Base-by-base conservation (phyloP, 257 asterid species). In the Rehmannia glutinosa region DNA sequence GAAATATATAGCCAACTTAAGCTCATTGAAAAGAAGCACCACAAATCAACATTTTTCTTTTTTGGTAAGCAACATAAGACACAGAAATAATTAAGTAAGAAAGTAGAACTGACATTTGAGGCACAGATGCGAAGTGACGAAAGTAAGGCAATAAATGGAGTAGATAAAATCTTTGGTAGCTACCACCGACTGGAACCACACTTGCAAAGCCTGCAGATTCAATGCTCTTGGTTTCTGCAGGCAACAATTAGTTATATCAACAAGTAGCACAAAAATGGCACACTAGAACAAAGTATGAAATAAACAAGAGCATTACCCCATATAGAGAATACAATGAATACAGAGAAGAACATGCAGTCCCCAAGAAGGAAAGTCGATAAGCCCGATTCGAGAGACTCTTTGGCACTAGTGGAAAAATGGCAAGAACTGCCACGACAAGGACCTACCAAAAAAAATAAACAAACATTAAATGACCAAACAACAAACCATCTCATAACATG, bases 211-310 rank as follows among this genome's bases (percentile, higher is more conserved):
- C 81, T 88, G 96, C 78, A 86, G 39, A 77, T 90, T 86, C 99
- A 94, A 88, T 46, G 87, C 95, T 79, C 96, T 80, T 1, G 99
- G 99, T 82, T 74, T 86, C 98, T 93, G 84, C 78, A 80, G 57
- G 62, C 11, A 51, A 70, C 16, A 20, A 33, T 42, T 5, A 41
- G 54, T 73, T 60, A 72, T 43, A 75, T 59, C 27, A 32, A 41
- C 46, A 62, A 59, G 13, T 30, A 23, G 19, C 60, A 46, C 62
- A 68, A 2, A 60, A 61, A 35, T 60, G 38, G 19, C 13, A 46
- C 52, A 35, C 13, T 21, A 27, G 58, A 8, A 68, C 11, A 41
- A 27, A 27, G 17, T 8, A 30, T 24, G 25, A 52, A 78, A 27
- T 38, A 30, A 33, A 28, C 23, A 42, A 38, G 41, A 72, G 69